These are phyloP conservation scores for Castanea sativa DNA, from an alignment of 306 rosid species.

Conservation along the genomic window DNA sequence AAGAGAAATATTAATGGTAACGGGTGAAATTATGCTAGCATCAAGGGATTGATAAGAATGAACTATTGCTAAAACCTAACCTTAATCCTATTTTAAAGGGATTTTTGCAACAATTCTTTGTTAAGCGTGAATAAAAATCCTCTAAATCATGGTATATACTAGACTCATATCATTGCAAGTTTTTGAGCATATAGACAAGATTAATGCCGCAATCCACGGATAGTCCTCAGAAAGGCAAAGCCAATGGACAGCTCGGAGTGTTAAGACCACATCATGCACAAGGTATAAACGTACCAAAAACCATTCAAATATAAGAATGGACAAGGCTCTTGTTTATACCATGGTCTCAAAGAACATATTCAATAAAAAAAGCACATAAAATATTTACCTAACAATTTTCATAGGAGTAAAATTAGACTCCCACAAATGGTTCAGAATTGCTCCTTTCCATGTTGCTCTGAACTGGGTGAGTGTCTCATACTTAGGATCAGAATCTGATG, in stretches of 20 bases:
- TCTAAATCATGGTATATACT: background rate
- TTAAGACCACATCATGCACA: background rate
- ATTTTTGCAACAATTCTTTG: background rate
- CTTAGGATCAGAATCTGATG: constrained; percentile 51
- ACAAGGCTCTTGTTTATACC: background rate
- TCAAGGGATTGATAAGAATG: background rate
- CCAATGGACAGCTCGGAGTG: background rate
- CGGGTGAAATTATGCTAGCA: background rate
- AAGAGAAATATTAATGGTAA: constrained; percentile 8
- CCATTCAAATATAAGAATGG: background rate
- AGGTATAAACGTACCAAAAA: background rate
- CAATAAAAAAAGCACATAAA: background rate
- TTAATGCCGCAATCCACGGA: background rate
- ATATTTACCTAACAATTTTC: constrained; percentile 64
- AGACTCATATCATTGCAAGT: background rate
- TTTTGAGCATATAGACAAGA: background rate
- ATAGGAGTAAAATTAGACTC: constrained; percentile 94
- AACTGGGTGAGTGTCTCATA: constrained; percentile 61
- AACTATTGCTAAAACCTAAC: background rate
- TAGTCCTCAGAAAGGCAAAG: background rate
- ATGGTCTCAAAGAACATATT: background rate
- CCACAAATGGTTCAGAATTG: constrained; percentile 80
- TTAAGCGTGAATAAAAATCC: background rate
- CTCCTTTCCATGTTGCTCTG: constrained; percentile 90
- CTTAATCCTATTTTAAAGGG: background rate